A percentile compares a stretch with the other conserved stretches of the same genome.
phyloP scores from a whole-genome alignment of 441 rosid genomes.

The Erodium chrysanthum region DNA sequence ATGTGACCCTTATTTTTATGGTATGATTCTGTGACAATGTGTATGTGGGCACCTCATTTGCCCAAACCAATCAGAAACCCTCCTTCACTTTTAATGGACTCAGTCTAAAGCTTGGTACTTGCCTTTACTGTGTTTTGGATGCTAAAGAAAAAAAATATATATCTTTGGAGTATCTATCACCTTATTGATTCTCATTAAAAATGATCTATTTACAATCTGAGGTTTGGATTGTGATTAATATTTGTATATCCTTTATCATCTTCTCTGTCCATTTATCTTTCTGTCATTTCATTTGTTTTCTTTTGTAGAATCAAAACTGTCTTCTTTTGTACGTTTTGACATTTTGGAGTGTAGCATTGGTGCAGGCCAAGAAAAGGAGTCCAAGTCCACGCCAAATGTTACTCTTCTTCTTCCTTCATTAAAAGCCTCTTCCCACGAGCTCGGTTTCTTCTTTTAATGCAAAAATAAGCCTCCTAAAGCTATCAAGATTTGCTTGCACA shows the following conservation, averaged over 20 bases:
- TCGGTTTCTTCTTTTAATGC: background rate
- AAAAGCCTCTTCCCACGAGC: background rate
- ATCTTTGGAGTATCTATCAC: no score
- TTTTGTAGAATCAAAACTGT: background rate
- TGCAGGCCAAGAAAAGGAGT: no score
- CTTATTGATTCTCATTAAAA: background rate
- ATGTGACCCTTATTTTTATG: slow-evolving; percentile 5
- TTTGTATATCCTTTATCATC: background rate
- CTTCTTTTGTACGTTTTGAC: slow-evolving; percentile 19
- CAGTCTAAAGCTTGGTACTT: background rate
- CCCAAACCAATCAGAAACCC: slow-evolving; percentile 32
- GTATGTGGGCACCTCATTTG: slow-evolving; percentile 21
- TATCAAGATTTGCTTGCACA: background rate
- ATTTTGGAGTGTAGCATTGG: no score
- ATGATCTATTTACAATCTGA: background rate
- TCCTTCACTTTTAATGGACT: slow-evolving; percentile 31
- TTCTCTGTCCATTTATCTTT: slow-evolving; percentile 21
- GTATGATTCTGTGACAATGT: slow-evolving; percentile 52
- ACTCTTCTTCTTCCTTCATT: background rate
- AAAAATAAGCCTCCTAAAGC: background rate
- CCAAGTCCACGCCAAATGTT: no score
- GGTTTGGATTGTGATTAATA: slow-evolving; percentile 7
- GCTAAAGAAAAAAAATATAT: no score
- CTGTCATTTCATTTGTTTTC: slow-evolving; percentile 11
- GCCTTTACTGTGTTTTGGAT: slow-evolving; percentile 8